A percentile compares a stretch with the other conserved stretches of the same genome.
Conservation (phyloP, 139 green algal genomes). For the Asterochloris erici region DNA sequence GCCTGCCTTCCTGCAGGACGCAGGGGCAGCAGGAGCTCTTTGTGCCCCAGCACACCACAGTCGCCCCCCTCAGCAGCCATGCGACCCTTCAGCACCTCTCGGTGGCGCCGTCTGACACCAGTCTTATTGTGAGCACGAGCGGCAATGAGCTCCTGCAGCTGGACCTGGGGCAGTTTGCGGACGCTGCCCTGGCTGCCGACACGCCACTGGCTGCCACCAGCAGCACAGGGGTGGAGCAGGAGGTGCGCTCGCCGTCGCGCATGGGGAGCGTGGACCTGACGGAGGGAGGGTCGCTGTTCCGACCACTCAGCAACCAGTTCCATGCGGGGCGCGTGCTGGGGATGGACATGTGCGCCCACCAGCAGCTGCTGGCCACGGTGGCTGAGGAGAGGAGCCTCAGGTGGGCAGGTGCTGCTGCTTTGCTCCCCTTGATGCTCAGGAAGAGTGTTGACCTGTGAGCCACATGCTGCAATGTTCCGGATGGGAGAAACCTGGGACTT, state of each 20-base stretch:
- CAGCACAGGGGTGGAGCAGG: too few species aligned
- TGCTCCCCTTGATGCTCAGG: neutral
- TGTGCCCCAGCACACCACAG: neutral
- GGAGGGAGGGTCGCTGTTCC: too few species aligned
- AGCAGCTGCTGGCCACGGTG: slow-evolving; percentile 4
- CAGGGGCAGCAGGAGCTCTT: slow-evolving; percentile 1
- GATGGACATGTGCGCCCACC: neutral
- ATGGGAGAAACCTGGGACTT: too few species aligned
- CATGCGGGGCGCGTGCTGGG: neutral
- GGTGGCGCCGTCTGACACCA: slow-evolving; percentile 3
- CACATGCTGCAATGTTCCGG: too few species aligned
- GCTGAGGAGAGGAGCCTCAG: slow-evolving; percentile 7
- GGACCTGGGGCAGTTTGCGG: slow-evolving; percentile 14
- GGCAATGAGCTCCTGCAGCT: slow-evolving; percentile 13
- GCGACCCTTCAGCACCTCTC: slow-evolving; percentile 8
- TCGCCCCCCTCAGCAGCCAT: slow-evolving; percentile 1
- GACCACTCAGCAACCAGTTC: neutral
- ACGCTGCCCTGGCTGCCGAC: neutral
- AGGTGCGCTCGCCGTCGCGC: too few species aligned
- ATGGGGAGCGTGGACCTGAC: neutral
- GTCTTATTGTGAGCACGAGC: slow-evolving; percentile 10
- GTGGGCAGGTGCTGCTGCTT: neutral
- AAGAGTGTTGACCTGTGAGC: too few species aligned
- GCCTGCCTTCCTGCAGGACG: neutral
- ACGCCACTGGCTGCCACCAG: too few species aligned